Percentiles rank a stretch among this genome's conserved stretches.
These are phyloP conservation scores for Penicillium flavigenum DNA, from an alignment of 495 filamentous ascomycete genomes.

Conservation along the genomic window DNA sequence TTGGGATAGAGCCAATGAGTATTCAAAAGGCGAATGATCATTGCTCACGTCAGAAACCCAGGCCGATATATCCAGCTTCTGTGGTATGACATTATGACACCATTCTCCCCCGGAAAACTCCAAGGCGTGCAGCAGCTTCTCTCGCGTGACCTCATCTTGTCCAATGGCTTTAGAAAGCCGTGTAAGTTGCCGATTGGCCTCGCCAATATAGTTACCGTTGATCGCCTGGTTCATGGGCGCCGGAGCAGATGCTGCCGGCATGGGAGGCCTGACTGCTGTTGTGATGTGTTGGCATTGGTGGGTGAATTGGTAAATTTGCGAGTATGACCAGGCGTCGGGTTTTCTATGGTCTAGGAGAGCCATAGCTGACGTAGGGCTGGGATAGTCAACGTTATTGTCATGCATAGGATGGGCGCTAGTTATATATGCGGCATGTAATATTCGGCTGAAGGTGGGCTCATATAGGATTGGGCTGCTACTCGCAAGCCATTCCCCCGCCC, in stretches of 20 bases:
- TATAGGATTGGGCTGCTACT: not conserved
- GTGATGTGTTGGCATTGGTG: not conserved
- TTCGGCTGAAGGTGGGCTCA: not conserved
- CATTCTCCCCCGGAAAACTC: not conserved
- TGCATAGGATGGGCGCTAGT: not conserved
- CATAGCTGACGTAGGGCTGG: not conserved
- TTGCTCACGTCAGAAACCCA: not conserved
- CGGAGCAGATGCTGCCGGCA: not conserved
- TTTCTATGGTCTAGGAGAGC: not conserved
- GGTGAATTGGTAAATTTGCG: not conserved
- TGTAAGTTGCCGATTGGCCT: not conserved
- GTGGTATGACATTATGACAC: not conserved
- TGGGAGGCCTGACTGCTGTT: not conserved
- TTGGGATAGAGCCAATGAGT: not conserved
- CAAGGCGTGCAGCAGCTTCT: not conserved
- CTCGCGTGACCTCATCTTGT: not conserved
- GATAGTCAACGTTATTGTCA: not conserved
- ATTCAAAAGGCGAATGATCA: not conserved
- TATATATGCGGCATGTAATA: not conserved
- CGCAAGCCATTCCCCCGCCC: not conserved
- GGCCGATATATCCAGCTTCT: not conserved
- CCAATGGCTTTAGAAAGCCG: not conserved
- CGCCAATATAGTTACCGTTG: not conserved
- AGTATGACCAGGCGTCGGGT: not conserved
- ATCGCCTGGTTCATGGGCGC: not conserved